Evolutionary conservation across 148 eudicot species (phyloP).

Genomic region (Agrostemma githago): DNA sequence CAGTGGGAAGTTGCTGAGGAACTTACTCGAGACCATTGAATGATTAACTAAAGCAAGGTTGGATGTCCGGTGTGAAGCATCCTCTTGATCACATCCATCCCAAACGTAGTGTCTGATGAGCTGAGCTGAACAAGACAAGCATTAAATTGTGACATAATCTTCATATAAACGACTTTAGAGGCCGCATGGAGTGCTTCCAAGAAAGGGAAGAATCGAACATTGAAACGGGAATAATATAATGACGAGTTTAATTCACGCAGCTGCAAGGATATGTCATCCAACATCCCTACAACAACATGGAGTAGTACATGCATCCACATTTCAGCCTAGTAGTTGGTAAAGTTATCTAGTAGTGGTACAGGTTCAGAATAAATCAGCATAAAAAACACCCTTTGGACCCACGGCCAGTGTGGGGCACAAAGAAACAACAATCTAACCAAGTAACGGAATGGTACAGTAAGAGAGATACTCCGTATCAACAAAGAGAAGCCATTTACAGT

Average conservation of each 20-base stretch:
- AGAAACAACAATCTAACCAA: too few relatives aligned
- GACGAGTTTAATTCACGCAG: not conserved
- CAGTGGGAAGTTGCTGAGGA: too few relatives aligned
- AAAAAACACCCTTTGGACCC: too few relatives aligned
- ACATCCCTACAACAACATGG: too few relatives aligned
- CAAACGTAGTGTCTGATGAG: constrained; percentile 91
- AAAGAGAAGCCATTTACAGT: not conserved
- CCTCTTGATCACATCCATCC: constrained; percentile 96
- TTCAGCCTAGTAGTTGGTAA: too few relatives aligned
- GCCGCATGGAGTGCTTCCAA: not conserved
- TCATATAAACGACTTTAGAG: too few relatives aligned
- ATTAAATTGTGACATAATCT: not conserved
- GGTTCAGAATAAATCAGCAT: too few relatives aligned
- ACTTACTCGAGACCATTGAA: not conserved
- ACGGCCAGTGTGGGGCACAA: too few relatives aligned
- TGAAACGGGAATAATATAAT: not conserved
- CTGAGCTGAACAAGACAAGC: constrained; percentile 32
- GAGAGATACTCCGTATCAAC: too few relatives aligned
- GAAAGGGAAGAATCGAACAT: not conserved
- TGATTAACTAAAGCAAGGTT: constrained; percentile 81
- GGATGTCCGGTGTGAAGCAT: constrained; percentile 99
- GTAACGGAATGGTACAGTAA: too few relatives aligned
- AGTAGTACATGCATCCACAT: too few relatives aligned
- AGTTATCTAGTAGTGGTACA: too few relatives aligned
- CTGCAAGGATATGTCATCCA: not conserved